Conservation (phyloP, 495 filamentous ascomycete species). For the Friedmanniomyces endolithicus region DNA sequence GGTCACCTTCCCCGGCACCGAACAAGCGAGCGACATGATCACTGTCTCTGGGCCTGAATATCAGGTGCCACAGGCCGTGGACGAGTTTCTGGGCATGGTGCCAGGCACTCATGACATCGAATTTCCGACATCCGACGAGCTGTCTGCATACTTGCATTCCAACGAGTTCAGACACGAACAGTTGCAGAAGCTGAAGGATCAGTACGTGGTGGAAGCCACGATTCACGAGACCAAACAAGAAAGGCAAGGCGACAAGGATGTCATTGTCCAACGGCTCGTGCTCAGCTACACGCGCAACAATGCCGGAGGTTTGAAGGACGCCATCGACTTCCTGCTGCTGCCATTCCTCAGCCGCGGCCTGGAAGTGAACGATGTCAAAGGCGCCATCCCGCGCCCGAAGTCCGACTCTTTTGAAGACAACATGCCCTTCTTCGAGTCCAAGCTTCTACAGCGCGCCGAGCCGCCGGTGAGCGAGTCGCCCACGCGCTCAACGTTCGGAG, state of each 20-base stretch:
- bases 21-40: constrained; percentile 91
- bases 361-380: constrained; percentile 74
- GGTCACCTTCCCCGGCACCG: constrained; percentile 90
- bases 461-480: constrained; percentile 70
- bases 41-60: constrained; percentile 92
- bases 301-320: constrained; percentile 86
- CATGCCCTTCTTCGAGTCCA: constrained; percentile 89
- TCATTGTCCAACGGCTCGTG: constrained; percentile 39
- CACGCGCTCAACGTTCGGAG: constrained; percentile 63
- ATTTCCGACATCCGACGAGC: constrained; percentile 56
- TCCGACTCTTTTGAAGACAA: constrained; percentile 98
- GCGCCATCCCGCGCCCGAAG: constrained; percentile 87
- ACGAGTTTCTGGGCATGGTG: constrained; percentile 93
- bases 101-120: constrained; percentile 88
- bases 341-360: constrained; percentile 73
- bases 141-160: constrained; percentile 68
- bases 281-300: constrained; percentile 91
- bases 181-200: constrained; percentile 67
- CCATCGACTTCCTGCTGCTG: constrained; percentile 82
- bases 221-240: constrained; percentile 37
- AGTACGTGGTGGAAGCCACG: constrained; percentile 79
- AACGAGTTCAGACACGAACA: constrained; percentile 65
- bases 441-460: constrained; percentile 82
- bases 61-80: constrained; percentile 89
- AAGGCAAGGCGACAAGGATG: constrained; percentile 23